A percentile compares a stretch with the other conserved stretches of the same genome.
Conservation (phyloP, 163 green algal species). For the Scenedesmus sp. region DNA sequence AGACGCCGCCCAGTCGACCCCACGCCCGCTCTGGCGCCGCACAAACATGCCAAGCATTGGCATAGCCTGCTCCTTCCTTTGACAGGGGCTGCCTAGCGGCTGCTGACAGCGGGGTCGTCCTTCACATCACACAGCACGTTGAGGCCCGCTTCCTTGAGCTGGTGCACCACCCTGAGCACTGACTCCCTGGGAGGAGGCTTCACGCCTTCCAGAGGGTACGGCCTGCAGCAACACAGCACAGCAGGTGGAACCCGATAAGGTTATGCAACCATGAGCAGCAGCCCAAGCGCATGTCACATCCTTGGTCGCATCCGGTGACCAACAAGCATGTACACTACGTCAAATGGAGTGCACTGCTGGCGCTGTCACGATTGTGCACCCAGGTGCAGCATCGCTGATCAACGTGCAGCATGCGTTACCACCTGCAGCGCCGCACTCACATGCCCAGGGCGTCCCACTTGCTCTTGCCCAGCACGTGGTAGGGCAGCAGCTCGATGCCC, state of each 20-base stretch:
- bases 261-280: no score
- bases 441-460: constrained; percentile 76
- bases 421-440: background rate
- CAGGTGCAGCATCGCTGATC: background rate
- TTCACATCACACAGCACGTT: constrained; percentile 55
- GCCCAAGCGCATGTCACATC: no score
- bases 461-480: constrained; percentile 75
- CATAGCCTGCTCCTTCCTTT: no score
- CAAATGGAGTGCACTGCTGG: background rate
- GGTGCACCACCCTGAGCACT: constrained; percentile 25
- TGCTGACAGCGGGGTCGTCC: background rate
- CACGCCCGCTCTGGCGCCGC: no score
- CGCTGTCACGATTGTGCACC: no score
- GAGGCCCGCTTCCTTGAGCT: constrained; percentile 43
- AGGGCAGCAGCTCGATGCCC: constrained; percentile 81
- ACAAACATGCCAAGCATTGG: no score
- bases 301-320: no score
- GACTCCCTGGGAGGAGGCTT: constrained; percentile 39
- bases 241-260: no score
- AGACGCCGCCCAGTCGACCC: no score
- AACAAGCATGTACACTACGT: no score
- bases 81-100: background rate
- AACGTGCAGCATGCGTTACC: no score
- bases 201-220: constrained; percentile 73
- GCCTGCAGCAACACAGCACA: background rate